These are phyloP conservation scores for Hura crepitans DNA, from an alignment of 441 rosid genomes.

Conservation along the genomic window DNA sequence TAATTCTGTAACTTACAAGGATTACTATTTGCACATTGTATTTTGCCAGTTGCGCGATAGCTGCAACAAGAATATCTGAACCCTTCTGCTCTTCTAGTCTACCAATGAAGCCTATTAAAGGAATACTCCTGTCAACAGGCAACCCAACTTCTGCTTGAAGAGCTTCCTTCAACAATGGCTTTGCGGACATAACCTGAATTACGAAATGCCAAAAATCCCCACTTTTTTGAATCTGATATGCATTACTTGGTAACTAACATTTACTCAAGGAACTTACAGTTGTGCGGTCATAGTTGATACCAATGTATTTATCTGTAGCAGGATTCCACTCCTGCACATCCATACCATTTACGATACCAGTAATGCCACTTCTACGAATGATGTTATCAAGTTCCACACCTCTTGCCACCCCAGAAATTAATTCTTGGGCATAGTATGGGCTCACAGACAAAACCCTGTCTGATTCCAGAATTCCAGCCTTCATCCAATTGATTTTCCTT, in stretches of 20 bases:
- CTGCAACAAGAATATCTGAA: slow-evolving; percentile 75
- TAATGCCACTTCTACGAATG: slow-evolving; percentile 50
- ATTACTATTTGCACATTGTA: slow-evolving; percentile 63
- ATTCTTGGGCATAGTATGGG: slow-evolving; percentile 77
- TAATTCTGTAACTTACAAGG: slow-evolving; percentile 52
- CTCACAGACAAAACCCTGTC: slow-evolving; percentile 74
- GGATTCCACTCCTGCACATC: slow-evolving; percentile 98
- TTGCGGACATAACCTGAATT: slow-evolving; percentile 65
- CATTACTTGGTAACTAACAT: neutral
- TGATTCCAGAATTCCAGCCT: slow-evolving; percentile 76
- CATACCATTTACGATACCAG: slow-evolving; percentile 85
- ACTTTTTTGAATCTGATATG: neutral
- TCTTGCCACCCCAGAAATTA: slow-evolving; percentile 59
- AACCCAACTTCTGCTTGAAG: slow-evolving; percentile 88
- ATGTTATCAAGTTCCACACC: slow-evolving; percentile 72
- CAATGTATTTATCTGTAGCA: slow-evolving; percentile 62
- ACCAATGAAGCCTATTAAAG: slow-evolving; percentile 87
- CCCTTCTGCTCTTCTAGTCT: slow-evolving; percentile 96
- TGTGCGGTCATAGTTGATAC: slow-evolving; percentile 54
- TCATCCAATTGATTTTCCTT: slow-evolving; percentile 94
- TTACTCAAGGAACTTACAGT: slow-evolving; percentile 49
- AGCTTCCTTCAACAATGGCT: slow-evolving; percentile 77
- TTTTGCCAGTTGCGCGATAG: slow-evolving; percentile 54
- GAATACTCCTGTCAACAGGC: slow-evolving; percentile 67
- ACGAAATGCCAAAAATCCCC: neutral